Conservation (phyloP, 78 protist genomes). For the Dictyostelium brefeldianum region DNA sequence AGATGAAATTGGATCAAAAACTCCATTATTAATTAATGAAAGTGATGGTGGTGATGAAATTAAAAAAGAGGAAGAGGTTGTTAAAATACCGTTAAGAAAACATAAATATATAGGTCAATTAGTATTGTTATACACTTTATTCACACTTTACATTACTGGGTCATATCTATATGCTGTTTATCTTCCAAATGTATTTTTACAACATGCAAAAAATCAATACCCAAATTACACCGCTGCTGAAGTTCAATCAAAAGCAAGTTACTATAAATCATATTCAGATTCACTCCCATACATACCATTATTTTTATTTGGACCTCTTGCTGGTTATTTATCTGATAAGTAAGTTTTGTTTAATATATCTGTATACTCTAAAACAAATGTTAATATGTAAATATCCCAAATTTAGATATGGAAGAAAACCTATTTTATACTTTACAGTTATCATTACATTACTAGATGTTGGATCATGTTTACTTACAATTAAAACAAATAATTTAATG, state of each 20-base stretch:
- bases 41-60: too few relatives aligned
- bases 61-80: too few relatives aligned
- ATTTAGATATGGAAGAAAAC: background rate
- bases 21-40: too few relatives aligned
- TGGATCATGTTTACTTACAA: background rate
- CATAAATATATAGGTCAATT: slow-evolving; percentile 1
- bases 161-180: background rate
- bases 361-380: too few relatives aligned
- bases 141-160: background rate
- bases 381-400: too few relatives aligned
- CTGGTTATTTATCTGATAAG: slow-evolving; percentile 2
- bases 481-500: background rate
- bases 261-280: slow-evolving; percentile 24
- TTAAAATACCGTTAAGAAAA: background rate
- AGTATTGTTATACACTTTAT: background rate
- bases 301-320: slow-evolving; percentile 27
- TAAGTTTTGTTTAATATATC: too few relatives aligned
- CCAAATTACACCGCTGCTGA: background rate
- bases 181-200: background rate
- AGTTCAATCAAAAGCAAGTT: slow-evolving; percentile 22
- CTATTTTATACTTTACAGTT: background rate
- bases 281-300: background rate
- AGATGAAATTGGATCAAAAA: too few relatives aligned
- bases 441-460: background rate
- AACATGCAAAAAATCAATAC: background rate